Evolutionary conservation across 2,329 filamentous ascomycete species (phyloP), one percentile per base, ranked within the genome.

Genomic region (Aureobasidium sp.): DNA sequence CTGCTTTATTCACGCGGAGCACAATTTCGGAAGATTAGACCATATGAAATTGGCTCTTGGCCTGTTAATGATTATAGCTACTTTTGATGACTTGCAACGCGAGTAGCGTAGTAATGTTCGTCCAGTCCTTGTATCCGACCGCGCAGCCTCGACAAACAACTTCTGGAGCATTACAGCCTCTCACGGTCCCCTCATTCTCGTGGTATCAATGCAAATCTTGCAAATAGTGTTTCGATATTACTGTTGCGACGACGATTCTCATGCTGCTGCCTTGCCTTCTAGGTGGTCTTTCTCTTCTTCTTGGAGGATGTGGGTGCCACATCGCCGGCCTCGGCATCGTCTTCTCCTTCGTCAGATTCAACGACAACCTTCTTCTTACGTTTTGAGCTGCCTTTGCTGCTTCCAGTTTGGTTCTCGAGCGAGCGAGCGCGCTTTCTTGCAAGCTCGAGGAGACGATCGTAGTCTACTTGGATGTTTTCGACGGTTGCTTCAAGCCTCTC

Each of bases 401-500:
- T 32, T 37, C 4, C n/a, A 27, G 27, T 16, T 4, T 48, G n/a
- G 10, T n/a, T 51, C 21, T 51, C 48, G 21, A 25, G 6, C 16
- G 21, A 41, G 21, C 13, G 11, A 32, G 65, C 62, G 69, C 72
- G 36, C 73, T 69, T 67, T 65, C 74, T 71, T 2, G 78, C 71
- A 30, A 68, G 75, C 58, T 83, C 79, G 41, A 93, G 74, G 44
- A 91, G 76, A 59, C 84, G 80, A n/a, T 82, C 82, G 72, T 91
- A 93, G 66, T 91, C 89, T 57, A 85, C 81, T 68, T 89, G 83
- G 16, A 93, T 87, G 53, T 82, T 82, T 14, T 80, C 77, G 27
- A 91, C 76, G 0, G 87, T 87, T 66, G 88, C 82, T 54, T 89
- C 83, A 3, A 95, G 77, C 77, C 88, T 90, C 62, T 89, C 82